These are phyloP conservation scores for Cudoniella acicularis DNA, from an alignment of 495 filamentous ascomycete genomes.

Conservation along the genomic window DNA sequence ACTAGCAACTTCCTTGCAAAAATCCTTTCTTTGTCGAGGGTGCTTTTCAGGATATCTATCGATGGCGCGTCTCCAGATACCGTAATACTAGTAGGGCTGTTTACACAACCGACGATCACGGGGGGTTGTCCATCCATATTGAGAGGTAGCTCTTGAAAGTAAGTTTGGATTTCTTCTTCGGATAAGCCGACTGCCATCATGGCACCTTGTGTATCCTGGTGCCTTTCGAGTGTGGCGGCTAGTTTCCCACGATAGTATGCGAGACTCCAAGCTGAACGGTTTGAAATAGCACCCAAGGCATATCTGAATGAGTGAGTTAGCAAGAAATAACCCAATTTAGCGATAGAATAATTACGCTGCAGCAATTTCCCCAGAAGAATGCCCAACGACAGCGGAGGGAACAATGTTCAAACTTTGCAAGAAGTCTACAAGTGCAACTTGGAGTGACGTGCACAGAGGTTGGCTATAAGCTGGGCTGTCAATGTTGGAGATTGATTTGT, in stretches of 20 bases:
- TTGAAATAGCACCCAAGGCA: slow-evolving; percentile 43
- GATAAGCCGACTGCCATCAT: slow-evolving; percentile 50
- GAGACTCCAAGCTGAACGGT: slow-evolving; percentile 47
- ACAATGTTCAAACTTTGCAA: slow-evolving; percentile 48
- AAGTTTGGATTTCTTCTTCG: slow-evolving; percentile 34
- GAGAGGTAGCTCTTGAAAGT: slow-evolving; percentile 25
- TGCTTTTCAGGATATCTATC: slow-evolving; percentile 40
- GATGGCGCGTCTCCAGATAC: slow-evolving; percentile 50
- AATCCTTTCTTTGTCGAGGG: slow-evolving; percentile 37
- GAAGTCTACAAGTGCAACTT: slow-evolving; percentile 50
- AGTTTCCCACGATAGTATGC: slow-evolving; percentile 40
- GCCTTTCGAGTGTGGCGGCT: not conserved
- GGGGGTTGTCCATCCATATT: not conserved
- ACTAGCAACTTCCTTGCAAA: slow-evolving; percentile 52
- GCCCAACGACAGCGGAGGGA: slow-evolving; percentile 53
- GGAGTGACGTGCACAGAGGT: slow-evolving; percentile 47
- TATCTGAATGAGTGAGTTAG: slow-evolving; percentile 18
- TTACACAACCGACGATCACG: slow-evolving; percentile 42
- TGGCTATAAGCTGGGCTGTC: slow-evolving; percentile 37
- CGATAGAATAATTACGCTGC: slow-evolving; percentile 38
- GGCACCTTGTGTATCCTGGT: slow-evolving; percentile 21
- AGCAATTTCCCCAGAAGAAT: slow-evolving; percentile 62
- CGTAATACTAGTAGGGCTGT: slow-evolving; percentile 54
- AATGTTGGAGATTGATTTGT: not conserved
- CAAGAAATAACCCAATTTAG: not conserved